Evolutionary conservation across 345 rosid species (phyloP).

Genomic region (Jatropha curcas): DNA sequence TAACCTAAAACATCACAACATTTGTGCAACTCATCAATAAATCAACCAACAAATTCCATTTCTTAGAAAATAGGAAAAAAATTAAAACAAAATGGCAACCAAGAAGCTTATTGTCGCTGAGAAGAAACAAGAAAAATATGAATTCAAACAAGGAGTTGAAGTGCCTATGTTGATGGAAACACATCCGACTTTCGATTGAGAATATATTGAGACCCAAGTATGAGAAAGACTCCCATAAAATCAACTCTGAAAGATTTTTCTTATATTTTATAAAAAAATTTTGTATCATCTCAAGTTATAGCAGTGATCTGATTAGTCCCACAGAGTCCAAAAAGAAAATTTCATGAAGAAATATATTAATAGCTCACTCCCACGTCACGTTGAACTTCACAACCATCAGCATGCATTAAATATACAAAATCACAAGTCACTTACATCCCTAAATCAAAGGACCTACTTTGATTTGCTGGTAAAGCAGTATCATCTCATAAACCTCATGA

Average conservation of each 20-base stretch:
- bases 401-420: background rate
- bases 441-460: background rate
- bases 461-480: background rate
- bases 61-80: background rate
- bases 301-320: too few relatives aligned
- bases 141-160: background rate
- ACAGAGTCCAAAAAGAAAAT: background rate
- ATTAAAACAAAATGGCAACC: background rate
- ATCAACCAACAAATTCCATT: conserved; percentile 3
- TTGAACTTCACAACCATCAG: background rate
- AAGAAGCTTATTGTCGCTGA: background rate
- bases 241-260: background rate
- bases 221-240: background rate
- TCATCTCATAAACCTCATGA: background rate
- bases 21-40: conserved; percentile 11
- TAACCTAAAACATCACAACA: conserved; percentile 52
- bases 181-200: background rate
- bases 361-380: background rate
- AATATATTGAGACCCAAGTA: background rate
- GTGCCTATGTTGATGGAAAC: background rate
- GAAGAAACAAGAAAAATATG: conserved; percentile 4
- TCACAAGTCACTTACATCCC: background rate
- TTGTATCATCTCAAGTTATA: too few relatives aligned
- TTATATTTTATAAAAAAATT: too few relatives aligned
- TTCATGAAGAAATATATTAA: background rate